A percentile compares a stretch with the other conserved stretches of the same genome.
phyloP scores from a whole-genome alignment of 139 green algal genomes.

The Edaphochlamys debaryana region DNA sequence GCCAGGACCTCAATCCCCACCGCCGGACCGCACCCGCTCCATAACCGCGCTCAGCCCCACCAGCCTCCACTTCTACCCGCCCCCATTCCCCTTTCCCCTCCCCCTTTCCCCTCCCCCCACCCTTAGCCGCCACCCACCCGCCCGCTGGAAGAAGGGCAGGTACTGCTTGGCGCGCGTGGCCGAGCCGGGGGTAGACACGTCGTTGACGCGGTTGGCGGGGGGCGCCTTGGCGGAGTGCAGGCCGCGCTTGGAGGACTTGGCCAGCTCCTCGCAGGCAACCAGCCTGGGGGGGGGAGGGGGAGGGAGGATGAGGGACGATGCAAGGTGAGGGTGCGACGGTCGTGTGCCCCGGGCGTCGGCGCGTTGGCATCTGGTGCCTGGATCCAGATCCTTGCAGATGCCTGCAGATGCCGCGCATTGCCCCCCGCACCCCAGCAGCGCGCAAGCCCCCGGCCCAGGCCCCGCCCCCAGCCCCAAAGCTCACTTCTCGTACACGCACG shows the following conservation, averaged over 20 bases:
- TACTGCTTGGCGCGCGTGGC: conserved; percentile 83
- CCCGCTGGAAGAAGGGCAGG: conserved; percentile 94
- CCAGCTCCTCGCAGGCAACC: conserved; percentile 86
- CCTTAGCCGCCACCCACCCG: conserved; percentile 54
- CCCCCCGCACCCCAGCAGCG: no score
- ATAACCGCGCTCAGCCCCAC: no score
- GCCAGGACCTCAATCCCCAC: no score
- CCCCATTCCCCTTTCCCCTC: no score
- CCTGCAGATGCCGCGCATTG: no score
- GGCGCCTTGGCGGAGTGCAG: conserved; percentile 85
- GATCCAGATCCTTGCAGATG: no score
- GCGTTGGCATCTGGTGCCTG: neutral
- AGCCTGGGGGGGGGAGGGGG: neutral
- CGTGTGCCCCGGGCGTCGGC: neutral
- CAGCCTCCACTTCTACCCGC: no score
- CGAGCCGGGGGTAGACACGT: conserved; percentile 80
- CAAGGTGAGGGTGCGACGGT: no score
- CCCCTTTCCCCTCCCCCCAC: no score
- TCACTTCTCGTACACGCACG: conserved; percentile 88
- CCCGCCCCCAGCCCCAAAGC: conserved; percentile 36
- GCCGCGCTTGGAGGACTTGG: conserved; percentile 78
- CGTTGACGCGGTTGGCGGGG: conserved; percentile 83
- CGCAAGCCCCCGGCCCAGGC: neutral
- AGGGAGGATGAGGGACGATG: no score
- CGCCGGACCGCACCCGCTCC: no score